These are phyloP conservation scores for Ascosphaera apis DNA, from an alignment of 2,329 filamentous ascomycete species.

Conservation along the genomic window DNA sequence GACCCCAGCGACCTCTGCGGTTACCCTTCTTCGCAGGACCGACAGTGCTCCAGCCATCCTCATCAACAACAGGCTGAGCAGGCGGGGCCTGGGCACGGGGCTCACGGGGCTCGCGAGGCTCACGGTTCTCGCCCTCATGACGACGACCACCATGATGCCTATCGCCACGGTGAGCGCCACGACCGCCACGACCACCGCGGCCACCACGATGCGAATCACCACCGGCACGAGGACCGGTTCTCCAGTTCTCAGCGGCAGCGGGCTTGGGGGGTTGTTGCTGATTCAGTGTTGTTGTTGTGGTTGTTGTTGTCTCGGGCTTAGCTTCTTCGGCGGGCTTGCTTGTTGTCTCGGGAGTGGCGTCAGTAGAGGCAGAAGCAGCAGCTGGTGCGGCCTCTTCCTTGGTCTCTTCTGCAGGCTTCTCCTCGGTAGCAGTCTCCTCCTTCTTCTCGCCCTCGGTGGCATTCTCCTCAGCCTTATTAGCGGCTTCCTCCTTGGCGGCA, in stretches of 20 bases:
- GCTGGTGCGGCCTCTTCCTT: background rate
- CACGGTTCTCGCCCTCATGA: slow-evolving; percentile 1
- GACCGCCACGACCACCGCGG: slow-evolving; percentile 1
- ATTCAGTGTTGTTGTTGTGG: background rate
- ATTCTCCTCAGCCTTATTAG: slow-evolving; percentile 14
- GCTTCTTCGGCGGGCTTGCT: slow-evolving; percentile 28
- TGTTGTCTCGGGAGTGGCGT: background rate
- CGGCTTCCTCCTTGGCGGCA: slow-evolving; percentile 22
- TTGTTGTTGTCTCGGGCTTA: slow-evolving; percentile 7
- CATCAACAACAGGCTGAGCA: slow-evolving; percentile 14
- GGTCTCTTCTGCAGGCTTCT: background rate
- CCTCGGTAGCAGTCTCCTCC: slow-evolving; percentile 5
- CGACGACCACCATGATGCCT: slow-evolving; percentile 3
- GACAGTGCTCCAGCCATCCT: slow-evolving; percentile 27
- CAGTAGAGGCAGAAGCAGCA: background rate
- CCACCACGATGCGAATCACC: background rate
- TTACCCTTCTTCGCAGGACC: slow-evolving; percentile 21
- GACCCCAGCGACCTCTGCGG: slow-evolving; percentile 19
- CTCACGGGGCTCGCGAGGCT: slow-evolving; percentile 2
- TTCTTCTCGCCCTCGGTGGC: slow-evolving; percentile 10
- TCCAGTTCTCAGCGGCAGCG: slow-evolving; percentile 20
- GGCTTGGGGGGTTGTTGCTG: slow-evolving; percentile 9
- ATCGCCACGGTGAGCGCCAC: slow-evolving; percentile 2
- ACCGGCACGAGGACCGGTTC: slow-evolving; percentile 7
- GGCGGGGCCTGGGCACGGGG: slow-evolving; percentile 10